Conservation (phyloP, 306 rosid species). For the Alnus glutinosa region DNA sequence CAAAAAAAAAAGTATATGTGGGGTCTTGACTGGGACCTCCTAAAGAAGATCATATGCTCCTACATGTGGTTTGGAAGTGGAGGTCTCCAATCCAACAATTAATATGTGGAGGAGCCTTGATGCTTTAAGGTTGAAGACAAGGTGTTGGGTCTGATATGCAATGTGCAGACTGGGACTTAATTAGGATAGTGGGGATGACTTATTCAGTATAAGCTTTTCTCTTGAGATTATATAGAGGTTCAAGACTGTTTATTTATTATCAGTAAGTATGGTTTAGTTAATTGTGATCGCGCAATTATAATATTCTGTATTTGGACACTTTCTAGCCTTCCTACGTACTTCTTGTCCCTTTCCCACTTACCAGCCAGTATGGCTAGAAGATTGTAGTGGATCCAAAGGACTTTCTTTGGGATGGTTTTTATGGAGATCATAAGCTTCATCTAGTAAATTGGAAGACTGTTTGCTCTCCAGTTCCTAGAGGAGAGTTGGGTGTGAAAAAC, state of each 20-base stretch:
- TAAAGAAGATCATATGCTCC: neutral
- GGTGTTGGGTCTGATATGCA: neutral
- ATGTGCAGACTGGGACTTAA: neutral
- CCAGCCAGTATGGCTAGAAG: no score
- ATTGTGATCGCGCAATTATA: constrained; percentile 5
- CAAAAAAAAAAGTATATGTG: neutral
- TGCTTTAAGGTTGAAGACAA: neutral
- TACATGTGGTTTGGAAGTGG: neutral
- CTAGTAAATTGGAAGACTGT: no score
- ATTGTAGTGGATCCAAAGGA: no score
- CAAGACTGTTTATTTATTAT: neutral
- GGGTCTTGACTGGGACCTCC: constrained; percentile 6
- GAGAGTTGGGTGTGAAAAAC: no score
- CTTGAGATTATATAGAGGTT: neutral
- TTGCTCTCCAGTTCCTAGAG: no score
- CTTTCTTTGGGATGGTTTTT: no score
- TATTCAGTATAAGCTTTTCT: neutral
- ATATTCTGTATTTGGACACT: constrained; percentile 14
- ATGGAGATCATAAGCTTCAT: no score
- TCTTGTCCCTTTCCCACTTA: no score
- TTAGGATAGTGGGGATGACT: neutral
- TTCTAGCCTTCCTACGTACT: no score
- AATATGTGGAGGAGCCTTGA: neutral
- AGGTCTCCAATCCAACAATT: neutral
- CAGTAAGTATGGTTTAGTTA: neutral